Conservation (phyloP, 1,284 basidiomycete species). For the Austroboletus sp. region DNA sequence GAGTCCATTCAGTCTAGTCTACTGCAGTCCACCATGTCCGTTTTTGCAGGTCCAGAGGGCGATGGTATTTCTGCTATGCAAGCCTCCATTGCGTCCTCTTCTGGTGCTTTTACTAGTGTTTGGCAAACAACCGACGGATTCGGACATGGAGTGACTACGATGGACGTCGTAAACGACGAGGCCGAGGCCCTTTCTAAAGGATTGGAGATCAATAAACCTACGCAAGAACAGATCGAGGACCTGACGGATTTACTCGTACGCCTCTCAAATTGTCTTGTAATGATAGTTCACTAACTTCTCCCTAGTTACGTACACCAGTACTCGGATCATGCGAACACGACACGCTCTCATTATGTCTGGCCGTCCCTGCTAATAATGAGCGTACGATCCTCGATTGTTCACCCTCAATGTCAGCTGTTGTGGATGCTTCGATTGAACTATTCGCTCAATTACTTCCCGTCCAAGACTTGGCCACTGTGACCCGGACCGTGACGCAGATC, state of each 20-base stretch:
- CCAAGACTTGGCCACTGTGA: constrained; percentile 67
- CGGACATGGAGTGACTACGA: constrained; percentile 84
- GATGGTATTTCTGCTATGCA: constrained; percentile 73
- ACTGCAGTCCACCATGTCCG: constrained; percentile 76
- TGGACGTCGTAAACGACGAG: constrained; percentile 47
- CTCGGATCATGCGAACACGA: constrained; percentile 85
- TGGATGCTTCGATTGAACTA: constrained; percentile 84
- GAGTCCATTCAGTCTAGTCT: constrained; percentile 77
- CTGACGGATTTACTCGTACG: constrained; percentile 68
- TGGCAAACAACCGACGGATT: constrained; percentile 89
- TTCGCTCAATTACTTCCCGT: constrained; percentile 77
- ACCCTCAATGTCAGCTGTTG: constrained; percentile 75
- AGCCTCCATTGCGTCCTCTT: constrained; percentile 84
- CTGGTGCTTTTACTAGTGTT: constrained; percentile 77
- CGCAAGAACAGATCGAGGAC: constrained; percentile 64
- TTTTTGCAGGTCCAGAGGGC: constrained; percentile 81
- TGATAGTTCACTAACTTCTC: constrained; percentile 9
- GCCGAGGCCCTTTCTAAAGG: constrained; percentile 28
- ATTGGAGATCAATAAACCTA: constrained; percentile 25
- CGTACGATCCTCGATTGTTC: constrained; percentile 55
- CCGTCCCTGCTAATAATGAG: constrained; percentile 39
- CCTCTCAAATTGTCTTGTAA: constrained; percentile 5
- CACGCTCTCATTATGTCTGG: constrained; percentile 66
- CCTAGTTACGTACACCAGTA: constrained; percentile 70
- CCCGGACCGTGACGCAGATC: constrained; percentile 64